Base-by-base conservation (phyloP, 2,329 filamentous ascomycete species). In the Didymella arachidicola region DNA sequence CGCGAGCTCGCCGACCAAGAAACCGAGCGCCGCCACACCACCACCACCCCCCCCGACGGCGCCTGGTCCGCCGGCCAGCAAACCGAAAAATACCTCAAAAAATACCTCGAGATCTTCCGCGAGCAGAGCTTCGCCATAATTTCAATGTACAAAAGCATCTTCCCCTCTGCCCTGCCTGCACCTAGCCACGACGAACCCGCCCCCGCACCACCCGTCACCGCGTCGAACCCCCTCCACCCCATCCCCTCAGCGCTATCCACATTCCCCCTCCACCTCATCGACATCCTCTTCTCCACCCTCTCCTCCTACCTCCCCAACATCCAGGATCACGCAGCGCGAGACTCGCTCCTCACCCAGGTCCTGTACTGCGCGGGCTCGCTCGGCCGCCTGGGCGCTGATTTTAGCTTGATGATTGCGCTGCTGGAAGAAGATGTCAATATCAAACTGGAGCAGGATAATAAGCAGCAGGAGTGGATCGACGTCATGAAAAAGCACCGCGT, bases 51-150 rank as follows among this genome's bases (percentile, higher is more conserved):
- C 77, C 48, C 72, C 77, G 44, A 82, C 80, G 84, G 53, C 11
- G 70, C 77, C 34, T 90, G 84, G 85, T 86, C 84, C 2, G 87
- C 87, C 1, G 94, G 94, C 0, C 93, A 96, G 71, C 95, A 98
- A 75, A 97, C 93, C 1, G 95, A 98, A 76, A 86, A 93, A 50
- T 99, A 93, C 70, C 80, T 99, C 42, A 99, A 98, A 77, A 86
- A 93, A 46, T 99, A 96, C 77, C 91, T 99, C 69, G 95, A 99
- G 74, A 93, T 99, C 27, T 98, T 98, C 75, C 90, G 95, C 51
- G 95, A 99, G 78, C 95, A 99, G 77, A 97, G 92, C 73, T 99
- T 99, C 76, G 91, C 89, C 42, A 96, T 98, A 60, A 87, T 98
- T 27, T 96, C 92, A 58, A 92, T 98, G 84, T 97, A 96, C 77